Conservation (phyloP, 2,329 filamentous ascomycete species). For the Helicocarpus griseus region DNA sequence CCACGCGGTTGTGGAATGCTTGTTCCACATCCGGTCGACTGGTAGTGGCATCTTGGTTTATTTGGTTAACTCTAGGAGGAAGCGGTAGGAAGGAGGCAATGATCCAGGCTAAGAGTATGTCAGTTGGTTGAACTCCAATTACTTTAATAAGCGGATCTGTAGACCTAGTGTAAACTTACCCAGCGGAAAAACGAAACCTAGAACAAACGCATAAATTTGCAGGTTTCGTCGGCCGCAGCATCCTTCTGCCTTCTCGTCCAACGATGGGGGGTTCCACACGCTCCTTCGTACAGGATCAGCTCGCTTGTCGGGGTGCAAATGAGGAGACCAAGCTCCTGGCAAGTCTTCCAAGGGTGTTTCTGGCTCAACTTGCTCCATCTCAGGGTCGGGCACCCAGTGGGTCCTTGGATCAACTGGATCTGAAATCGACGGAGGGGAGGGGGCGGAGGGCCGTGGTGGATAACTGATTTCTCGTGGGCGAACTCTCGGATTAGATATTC, state of each 20-base stretch:
- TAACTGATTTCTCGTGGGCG: conserved; percentile 7
- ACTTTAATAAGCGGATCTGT: no score
- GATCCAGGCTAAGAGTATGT: conserved; percentile 56
- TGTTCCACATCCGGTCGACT: conserved; percentile 29
- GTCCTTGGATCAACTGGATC: conserved; percentile 34
- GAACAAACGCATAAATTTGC: conserved; percentile 64
- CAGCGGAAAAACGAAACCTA: conserved; percentile 70
- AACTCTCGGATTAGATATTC: conserved; percentile 22
- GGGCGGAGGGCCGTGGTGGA: conserved; percentile 7
- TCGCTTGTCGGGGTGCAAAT: conserved; percentile 56
- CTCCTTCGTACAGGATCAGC: conserved; percentile 44
- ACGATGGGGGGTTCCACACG: conserved; percentile 64
- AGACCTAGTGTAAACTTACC: conserved; percentile 45
- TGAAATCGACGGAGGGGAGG: conserved; percentile 12
- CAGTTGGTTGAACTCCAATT: no score
- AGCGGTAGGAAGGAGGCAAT: conserved; percentile 65
- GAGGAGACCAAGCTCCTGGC: conserved; percentile 63
- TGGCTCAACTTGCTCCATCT: conserved; percentile 11
- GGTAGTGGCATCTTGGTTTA: conserved; percentile 41
- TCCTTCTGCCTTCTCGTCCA: conserved; percentile 55
- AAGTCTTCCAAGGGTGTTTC: conserved; percentile 29
- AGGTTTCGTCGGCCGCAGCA: conserved; percentile 58
- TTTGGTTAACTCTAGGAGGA: conserved; percentile 46
- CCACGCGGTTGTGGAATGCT: conserved; percentile 36
- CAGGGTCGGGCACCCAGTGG: conserved; percentile 31